These are phyloP conservation scores for Phytopythium helicoides DNA, from an alignment of 352 stramenopile species.

Conservation along the genomic window DNA sequence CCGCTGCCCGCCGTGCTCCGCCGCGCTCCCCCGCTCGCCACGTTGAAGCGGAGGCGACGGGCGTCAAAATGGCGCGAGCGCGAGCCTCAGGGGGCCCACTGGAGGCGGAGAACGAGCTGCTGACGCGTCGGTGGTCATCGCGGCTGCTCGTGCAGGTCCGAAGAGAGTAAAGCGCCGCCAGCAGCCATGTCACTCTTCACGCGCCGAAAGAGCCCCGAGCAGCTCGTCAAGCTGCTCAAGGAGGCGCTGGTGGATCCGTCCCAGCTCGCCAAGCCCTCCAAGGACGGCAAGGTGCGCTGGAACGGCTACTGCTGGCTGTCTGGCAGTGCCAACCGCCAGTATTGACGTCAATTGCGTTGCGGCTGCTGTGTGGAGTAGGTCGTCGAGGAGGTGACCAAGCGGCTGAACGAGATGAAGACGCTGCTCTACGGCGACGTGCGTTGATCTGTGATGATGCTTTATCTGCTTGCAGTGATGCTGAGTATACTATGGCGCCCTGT, in stretches of 20 bases:
- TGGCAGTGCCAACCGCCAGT: not conserved
- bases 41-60: too few species aligned
- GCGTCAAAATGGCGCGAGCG: too few species aligned
- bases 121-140: too few species aligned
- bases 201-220: constrained; percentile 75
- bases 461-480: not conserved
- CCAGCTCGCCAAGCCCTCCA: constrained; percentile 45
- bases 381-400: constrained; percentile 76
- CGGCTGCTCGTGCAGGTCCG: too few species aligned
- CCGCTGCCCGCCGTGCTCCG: too few species aligned
- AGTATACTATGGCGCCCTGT: not conserved
- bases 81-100: too few species aligned
- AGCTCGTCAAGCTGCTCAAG: constrained; percentile 80
- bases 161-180: too few species aligned
- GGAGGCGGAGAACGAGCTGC: too few species aligned
- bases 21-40: too few species aligned
- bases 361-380: constrained; percentile 12
- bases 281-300: constrained; percentile 47
- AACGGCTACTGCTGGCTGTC: not conserved
- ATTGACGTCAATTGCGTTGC: too few species aligned
- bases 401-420: constrained; percentile 82
- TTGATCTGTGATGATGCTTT: not conserved
- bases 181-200: constrained; percentile 64
- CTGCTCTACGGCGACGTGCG: constrained; percentile 78
- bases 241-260: constrained; percentile 61